A percentile compares a stretch with the other conserved stretches of the same genome.
phyloP scores from a whole-genome alignment of 768 basidiomycete genomes.

The Favolaschia claudopus region DNA sequence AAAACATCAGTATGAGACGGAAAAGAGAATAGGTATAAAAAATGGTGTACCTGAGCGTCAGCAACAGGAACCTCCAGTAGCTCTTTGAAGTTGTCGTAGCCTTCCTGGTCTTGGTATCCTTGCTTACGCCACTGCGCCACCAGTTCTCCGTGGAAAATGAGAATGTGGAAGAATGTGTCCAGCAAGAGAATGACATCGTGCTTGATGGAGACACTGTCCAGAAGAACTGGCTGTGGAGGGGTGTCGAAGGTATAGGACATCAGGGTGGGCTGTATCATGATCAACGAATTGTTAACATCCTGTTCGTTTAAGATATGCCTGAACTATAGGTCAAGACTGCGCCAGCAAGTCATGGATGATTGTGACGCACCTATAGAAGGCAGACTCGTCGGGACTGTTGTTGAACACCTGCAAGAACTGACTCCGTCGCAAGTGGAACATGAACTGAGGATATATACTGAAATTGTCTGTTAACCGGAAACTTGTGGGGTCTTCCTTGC shows the following conservation, averaged over 20 bases:
- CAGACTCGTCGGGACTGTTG: constrained; percentile 99
- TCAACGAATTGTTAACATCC: constrained; percentile 98
- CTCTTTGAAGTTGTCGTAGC: constrained; percentile 98
- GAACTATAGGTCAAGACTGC: constrained; percentile 4
- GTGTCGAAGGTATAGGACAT: constrained; percentile 98
- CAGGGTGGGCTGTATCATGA: constrained; percentile 99
- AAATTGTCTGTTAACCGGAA: constrained; percentile 96
- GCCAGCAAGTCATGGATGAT: not conserved
- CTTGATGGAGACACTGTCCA: constrained; percentile 98
- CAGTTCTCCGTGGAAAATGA: constrained; percentile 99
- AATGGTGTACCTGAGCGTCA: constrained; percentile 79
- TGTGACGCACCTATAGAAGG: constrained; percentile 86
- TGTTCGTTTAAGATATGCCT: constrained; percentile 96
- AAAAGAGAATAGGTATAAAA: not conserved
- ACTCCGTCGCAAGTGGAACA: constrained; percentile 98
- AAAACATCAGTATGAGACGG: not conserved
- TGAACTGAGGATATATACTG: constrained; percentile 99
- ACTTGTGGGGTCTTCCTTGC: constrained; percentile 95
- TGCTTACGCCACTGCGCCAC: constrained; percentile 98
- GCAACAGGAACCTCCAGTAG: constrained; percentile 84
- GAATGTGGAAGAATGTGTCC: constrained; percentile 99
- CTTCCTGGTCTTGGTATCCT: constrained; percentile 98
- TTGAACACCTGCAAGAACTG: constrained; percentile 99
- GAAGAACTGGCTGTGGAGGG: constrained; percentile 89
- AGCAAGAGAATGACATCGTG: constrained; percentile 95